A percentile compares a stretch with the other conserved stretches of the same genome.
phyloP scores from a whole-genome alignment of 768 basidiomycete species.

The Naganishia kalamii region DNA sequence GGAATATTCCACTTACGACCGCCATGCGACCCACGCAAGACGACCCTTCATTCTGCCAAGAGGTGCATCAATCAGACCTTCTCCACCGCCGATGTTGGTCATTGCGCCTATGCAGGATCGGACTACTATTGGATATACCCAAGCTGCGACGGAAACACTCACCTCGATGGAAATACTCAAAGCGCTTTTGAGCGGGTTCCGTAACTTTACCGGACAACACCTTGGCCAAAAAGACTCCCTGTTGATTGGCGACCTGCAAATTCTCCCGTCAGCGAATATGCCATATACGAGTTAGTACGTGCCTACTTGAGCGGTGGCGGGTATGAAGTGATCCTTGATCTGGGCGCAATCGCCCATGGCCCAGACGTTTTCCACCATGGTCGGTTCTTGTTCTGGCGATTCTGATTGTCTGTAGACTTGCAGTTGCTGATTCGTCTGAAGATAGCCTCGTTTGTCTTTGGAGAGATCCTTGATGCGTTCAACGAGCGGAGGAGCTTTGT shows the following conservation, averaged over 20 bases:
- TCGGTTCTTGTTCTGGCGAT: constrained; percentile 48
- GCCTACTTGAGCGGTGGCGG: constrained; percentile 72
- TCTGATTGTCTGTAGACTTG: constrained; percentile 53
- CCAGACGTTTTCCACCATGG: constrained; percentile 61
- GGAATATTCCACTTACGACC: constrained; percentile 8
- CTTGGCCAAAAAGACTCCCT: constrained; percentile 30
- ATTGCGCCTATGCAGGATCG: neutral
- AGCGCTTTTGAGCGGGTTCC: neutral
- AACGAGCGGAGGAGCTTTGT: constrained; percentile 56
- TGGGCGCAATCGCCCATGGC: constrained; percentile 73
- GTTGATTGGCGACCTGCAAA: constrained; percentile 19
- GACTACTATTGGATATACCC: neutral
- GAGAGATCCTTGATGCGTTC: constrained; percentile 56
- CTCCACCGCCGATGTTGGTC: constrained; percentile 46
- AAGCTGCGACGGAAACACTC: constrained; percentile 8
- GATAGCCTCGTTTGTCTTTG: constrained; percentile 54
- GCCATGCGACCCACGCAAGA: constrained; percentile 19
- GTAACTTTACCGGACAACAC: constrained; percentile 26
- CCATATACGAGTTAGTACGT: neutral
- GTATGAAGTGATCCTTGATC: constrained; percentile 55
- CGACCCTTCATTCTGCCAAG: constrained; percentile 14
- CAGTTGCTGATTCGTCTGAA: constrained; percentile 57
- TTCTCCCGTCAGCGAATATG: neutral
- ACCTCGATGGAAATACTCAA: constrained; percentile 22
- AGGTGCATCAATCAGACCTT: constrained; percentile 14